Evolutionary conservation across 352 stramenopile genomes (phyloP).

Genomic region (Pythium monospermum): DNA sequence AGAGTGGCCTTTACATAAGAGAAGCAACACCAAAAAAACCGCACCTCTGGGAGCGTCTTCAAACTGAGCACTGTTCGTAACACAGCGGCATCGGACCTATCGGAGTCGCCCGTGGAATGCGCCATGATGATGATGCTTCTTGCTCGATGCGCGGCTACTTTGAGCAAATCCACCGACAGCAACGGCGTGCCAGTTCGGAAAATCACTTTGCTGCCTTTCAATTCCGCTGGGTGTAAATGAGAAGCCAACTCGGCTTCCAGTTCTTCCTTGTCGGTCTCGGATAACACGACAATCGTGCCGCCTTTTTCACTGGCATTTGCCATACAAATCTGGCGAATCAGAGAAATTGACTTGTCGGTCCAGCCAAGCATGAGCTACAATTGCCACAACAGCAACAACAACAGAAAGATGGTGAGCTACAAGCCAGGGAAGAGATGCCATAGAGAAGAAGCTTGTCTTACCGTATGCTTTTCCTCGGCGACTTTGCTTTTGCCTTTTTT

Average conservation of each 20-base stretch:
- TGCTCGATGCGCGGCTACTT: slow-evolving; percentile 72
- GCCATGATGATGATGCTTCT: slow-evolving; percentile 84
- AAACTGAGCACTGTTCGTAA: slow-evolving; percentile 77
- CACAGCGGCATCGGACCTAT: slow-evolving; percentile 75
- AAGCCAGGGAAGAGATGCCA: too few species aligned
- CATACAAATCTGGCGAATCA: slow-evolving; percentile 82
- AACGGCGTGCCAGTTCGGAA: slow-evolving; percentile 77
- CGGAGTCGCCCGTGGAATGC: slow-evolving; percentile 57
- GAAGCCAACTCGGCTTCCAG: slow-evolving; percentile 65
- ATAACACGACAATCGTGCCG: slow-evolving; percentile 73
- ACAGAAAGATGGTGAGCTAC: not conserved
- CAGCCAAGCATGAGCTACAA: slow-evolving; percentile 84
- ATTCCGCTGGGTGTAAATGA: slow-evolving; percentile 49
- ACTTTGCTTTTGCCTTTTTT: slow-evolving; percentile 86
- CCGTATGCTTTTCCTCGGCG: slow-evolving; percentile 74
- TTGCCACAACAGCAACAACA: too few species aligned
- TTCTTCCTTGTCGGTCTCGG: slow-evolving; percentile 72
- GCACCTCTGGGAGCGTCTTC: slow-evolving; percentile 62
- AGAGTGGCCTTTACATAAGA: too few species aligned
- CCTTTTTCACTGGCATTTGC: slow-evolving; percentile 86
- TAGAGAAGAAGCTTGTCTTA: too few species aligned
- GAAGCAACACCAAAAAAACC: not conserved
- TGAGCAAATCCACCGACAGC: slow-evolving; percentile 72
- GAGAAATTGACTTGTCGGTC: slow-evolving; percentile 82
- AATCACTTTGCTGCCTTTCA: slow-evolving; percentile 71